Evolutionary conservation across 1,284 basidiomycete genomes (phyloP).

Genomic region (Ceraceosorus guamensis): DNA sequence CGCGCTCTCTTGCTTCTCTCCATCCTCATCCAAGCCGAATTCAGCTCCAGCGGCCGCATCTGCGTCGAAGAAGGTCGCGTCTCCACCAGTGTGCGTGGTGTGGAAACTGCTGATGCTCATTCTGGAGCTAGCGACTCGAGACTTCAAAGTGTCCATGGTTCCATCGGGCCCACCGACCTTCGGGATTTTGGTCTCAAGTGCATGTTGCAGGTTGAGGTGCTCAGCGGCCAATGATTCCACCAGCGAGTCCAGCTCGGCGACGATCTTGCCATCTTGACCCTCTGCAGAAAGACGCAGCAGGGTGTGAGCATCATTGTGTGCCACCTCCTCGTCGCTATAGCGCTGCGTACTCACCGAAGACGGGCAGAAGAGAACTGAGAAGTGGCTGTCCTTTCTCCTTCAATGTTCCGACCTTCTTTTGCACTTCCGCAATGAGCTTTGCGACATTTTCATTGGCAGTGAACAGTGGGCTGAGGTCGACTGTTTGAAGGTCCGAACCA

Average conservation of each 20-base stretch:
- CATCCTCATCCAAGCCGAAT: slow-evolving; percentile 11
- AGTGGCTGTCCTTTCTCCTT: slow-evolving; percentile 2
- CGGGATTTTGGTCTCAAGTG: slow-evolving; percentile 29
- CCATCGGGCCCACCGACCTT: slow-evolving; percentile 15
- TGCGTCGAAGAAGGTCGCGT: slow-evolving; percentile 42
- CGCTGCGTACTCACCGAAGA: neutral
- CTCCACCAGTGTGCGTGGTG: slow-evolving; percentile 26
- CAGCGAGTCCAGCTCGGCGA: slow-evolving; percentile 18
- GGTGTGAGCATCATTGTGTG: no score
- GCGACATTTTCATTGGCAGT: slow-evolving; percentile 25
- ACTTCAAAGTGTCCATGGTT: slow-evolving; percentile 28
- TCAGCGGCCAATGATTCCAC: slow-evolving; percentile 29
- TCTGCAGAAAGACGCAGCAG: neutral
- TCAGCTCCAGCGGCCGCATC: slow-evolving; percentile 17
- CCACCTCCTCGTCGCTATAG: no score
- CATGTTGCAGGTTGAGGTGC: slow-evolving; percentile 28
- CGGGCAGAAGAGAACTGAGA: neutral
- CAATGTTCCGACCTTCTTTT: slow-evolving; percentile 5
- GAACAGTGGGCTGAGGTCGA: slow-evolving; percentile 29
- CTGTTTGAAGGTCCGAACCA: slow-evolving; percentile 27
- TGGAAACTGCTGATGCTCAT: slow-evolving; percentile 28
- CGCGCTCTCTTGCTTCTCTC: slow-evolving; percentile 24
- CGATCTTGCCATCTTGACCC: slow-evolving; percentile 9
- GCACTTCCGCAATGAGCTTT: slow-evolving; percentile 25
- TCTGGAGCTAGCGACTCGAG: slow-evolving; percentile 12